Percentiles rank a stretch among this genome's conserved stretches.
Evolutionary conservation across 257 asterid genomes (phyloP).

Genomic region (Solanum virginianum): DNA sequence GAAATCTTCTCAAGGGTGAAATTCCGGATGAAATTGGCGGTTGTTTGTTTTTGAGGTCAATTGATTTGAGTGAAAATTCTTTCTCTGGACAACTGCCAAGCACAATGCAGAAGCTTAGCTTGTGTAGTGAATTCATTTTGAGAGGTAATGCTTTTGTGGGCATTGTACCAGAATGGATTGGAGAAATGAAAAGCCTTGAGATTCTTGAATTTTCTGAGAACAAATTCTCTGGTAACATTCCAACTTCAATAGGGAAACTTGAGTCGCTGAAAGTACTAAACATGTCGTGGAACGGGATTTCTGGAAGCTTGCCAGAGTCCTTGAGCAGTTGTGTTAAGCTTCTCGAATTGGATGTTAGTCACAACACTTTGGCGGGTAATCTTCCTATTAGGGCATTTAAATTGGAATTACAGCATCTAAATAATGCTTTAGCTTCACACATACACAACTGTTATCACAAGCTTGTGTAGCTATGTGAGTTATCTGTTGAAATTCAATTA

Average conservation of each 20-base stretch:
- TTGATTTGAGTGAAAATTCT: constrained; percentile 57
- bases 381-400: constrained; percentile 49
- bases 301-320: constrained; percentile 55
- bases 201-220: constrained; percentile 59
- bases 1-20: constrained; percentile 43
- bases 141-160: constrained; percentile 37
- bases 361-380: constrained; percentile 40
- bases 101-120: constrained; percentile 57
- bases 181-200: constrained; percentile 62
- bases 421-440: constrained; percentile 28
- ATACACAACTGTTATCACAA: constrained; percentile 31
- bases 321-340: constrained; percentile 44
- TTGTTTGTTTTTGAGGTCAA: constrained; percentile 44
- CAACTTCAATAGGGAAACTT: constrained; percentile 47
- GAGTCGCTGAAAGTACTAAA: constrained; percentile 49
- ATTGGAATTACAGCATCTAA: constrained; percentile 46
- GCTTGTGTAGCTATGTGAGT: constrained; percentile 23
- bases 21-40: constrained; percentile 62
- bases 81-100: constrained; percentile 54
- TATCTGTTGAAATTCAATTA: constrained; percentile 46
- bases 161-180: constrained; percentile 62
- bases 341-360: constrained; percentile 45
- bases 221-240: constrained; percentile 44
- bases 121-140: constrained; percentile 38
- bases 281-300: constrained; percentile 40